These are phyloP conservation scores for Flaveria linearis DNA, from an alignment of 129 eudicot species.

Conservation along the genomic window DNA sequence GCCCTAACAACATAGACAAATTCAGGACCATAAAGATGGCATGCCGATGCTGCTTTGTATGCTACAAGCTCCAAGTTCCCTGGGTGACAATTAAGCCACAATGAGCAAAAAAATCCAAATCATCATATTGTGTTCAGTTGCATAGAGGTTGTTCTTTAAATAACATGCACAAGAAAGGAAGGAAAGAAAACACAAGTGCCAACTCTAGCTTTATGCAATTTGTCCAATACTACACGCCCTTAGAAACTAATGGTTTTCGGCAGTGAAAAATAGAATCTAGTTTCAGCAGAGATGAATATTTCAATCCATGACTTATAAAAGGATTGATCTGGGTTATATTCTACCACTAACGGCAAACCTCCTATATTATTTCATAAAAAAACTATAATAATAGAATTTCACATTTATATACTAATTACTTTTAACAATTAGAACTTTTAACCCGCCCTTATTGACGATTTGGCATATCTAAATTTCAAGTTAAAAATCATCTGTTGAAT, in stretches of 20 bases:
- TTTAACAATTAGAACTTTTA: not conserved
- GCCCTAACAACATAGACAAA: slow-evolving; percentile 29
- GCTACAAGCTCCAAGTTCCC: slow-evolving; percentile 37
- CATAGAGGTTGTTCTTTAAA: not conserved
- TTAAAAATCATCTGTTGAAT: not conserved
- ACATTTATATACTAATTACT: not conserved
- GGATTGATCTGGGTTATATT: not conserved
- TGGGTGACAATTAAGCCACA: slow-evolving; percentile 3
- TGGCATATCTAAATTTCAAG: not conserved
- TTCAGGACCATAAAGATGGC: slow-evolving; percentile 39
- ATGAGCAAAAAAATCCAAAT: not conserved
- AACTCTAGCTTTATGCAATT: not conserved
- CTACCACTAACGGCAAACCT: not conserved
- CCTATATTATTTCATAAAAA: not conserved
- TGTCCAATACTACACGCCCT: not conserved
- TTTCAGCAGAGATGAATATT: not conserved
- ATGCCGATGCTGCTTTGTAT: slow-evolving; percentile 35
- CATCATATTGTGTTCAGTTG: not conserved
- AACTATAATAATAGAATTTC: not conserved
- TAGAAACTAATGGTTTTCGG: not conserved
- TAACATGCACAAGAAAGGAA: not conserved
- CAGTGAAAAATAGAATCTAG: not conserved
- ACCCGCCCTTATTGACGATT: not conserved
- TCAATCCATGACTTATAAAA: slow-evolving; percentile 3
- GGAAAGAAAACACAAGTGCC: not conserved